Conservation (phyloP, 2,329 filamentous ascomycete species). For the Venturia carpophila region DNA sequence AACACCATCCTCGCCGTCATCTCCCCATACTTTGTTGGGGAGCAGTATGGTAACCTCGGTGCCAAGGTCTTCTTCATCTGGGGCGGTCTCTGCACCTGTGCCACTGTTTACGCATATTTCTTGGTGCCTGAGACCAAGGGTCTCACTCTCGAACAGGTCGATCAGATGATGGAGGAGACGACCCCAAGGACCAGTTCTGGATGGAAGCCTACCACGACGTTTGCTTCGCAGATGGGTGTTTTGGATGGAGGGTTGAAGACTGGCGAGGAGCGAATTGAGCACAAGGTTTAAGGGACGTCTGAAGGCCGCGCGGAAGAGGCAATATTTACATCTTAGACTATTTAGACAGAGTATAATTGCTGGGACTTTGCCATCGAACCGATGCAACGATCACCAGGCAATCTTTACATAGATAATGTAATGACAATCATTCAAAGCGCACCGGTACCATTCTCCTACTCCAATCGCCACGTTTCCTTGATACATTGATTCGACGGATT, state of each 20-base stretch:
- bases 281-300: not conserved
- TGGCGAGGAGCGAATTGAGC: not conserved
- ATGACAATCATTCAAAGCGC: not conserved
- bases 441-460: not conserved
- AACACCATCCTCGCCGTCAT: slow-evolving; percentile 64
- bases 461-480: not conserved
- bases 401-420: not conserved
- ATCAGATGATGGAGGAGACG: slow-evolving; percentile 78
- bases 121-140: slow-evolving; percentile 35
- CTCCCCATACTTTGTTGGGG: slow-evolving; percentile 62
- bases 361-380: not conserved
- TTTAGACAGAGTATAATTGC: not conserved
- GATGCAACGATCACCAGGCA: not conserved
- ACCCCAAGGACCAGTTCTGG: slow-evolving; percentile 67
- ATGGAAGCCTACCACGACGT: slow-evolving; percentile 67
- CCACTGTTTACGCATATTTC: slow-evolving; percentile 45
- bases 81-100: slow-evolving; percentile 32
- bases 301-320: not conserved
- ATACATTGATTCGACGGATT: too few species aligned
- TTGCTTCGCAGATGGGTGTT: slow-evolving; percentile 42
- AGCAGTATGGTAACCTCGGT: slow-evolving; percentile 47
- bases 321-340: not conserved
- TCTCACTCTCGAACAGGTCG: slow-evolving; percentile 31
- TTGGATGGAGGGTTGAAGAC: slow-evolving; percentile 16
- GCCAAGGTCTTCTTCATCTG: slow-evolving; percentile 42